Base-by-base conservation (phyloP, 2,329 filamentous ascomycete genomes). In the Pseudogymnoascus sp. region DNA sequence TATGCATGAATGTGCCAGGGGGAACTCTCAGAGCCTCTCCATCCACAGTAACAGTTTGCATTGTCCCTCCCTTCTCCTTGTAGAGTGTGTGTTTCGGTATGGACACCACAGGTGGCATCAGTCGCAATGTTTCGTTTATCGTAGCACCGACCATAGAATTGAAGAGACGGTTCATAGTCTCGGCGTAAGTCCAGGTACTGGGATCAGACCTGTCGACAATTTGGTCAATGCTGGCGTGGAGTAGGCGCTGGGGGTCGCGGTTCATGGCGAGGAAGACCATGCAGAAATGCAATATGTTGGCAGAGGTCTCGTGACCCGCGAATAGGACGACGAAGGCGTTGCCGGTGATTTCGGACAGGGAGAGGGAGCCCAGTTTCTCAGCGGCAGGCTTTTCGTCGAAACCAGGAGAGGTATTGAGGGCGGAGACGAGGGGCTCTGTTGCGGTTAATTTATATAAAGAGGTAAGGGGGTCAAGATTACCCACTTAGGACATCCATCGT, bases 101-200 rank as follows among this genome's bases (percentile, higher is more conserved):
- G 57, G 75, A 76, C 59, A 79, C 70, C 23, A 82, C 75, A 0
- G 80, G 79, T 1, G 79, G 78, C 13, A 82, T 71, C 12, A 83
- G 67, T 28, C 81, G 77, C 15, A 84, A 72, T 57, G 79, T 75
- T 69, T 84, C 81, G 63, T 82, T 81, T 74, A 64, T 19, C 5
- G 61, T 59, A 1, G 66, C 66, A 3, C 66, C 66, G 3, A 67
- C 63, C 63, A 69, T 66, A 35, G 61, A 62, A 48, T 68, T 68
- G 35, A 65, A 68, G 2, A 70, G 48, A n/a, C 60, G 39, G 12
- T 63, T 61, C 62, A 70, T 66, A 30, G 67, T 64, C 8, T 23
- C 58, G 7, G 60, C 19, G 26, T 70, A 69, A 3, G 60, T 59
- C 61, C 62, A 67, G 21, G 63, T 52, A 8, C 57, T 58, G 5